Percentiles rank a stretch among this genome's conserved stretches.
Conservation (phyloP, 176 grass and related monocot genomes). For the Zea mays region Zm-B73-REFERENCE-NAM-5.0 NC_050100.1:223770501-223771000, state of each 20-base stretch:
- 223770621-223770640: neutral
- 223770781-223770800: conserved; percentile 84
- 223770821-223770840: conserved; percentile 92
- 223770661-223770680: conserved; percentile 1
- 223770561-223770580: neutral
- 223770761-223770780: conserved; percentile 97
- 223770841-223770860: conserved; percentile 96
- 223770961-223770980: conserved; percentile 2
- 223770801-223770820: conserved; percentile 94
- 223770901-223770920: conserved; percentile 64
- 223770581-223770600: conserved; percentile 15
- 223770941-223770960: conserved; percentile 2
- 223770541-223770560: neutral
- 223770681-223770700: conserved; percentile 21
- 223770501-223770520: neutral
- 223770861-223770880: conserved; percentile 99
- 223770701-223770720: neutral
- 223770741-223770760: conserved; percentile 59
- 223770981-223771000: neutral
- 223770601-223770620: conserved; percentile 2
- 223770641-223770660: neutral
- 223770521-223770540: neutral
- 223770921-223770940: conserved; percentile 37
- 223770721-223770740: conserved; percentile 22
- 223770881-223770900: conserved; percentile 98